A percentile compares a stretch with the other conserved stretches of the same genome.
These are phyloP conservation scores for Anisodus acutangulus DNA, from an alignment of 257 asterid species.

Conservation along the genomic window DNA sequence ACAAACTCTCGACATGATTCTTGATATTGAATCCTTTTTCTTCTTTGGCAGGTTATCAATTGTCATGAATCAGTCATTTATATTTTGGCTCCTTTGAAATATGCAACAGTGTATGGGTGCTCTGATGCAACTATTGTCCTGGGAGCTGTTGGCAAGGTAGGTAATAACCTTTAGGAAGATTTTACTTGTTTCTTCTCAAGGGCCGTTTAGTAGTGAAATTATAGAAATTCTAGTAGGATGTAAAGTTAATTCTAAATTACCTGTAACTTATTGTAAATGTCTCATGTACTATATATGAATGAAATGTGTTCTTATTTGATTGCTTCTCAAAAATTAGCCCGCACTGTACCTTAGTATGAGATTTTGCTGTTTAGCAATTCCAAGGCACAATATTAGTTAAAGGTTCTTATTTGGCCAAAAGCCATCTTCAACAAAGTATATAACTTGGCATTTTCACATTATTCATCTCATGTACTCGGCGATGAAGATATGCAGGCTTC, in stretches of 20 bases:
- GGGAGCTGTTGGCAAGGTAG: slow-evolving; percentile 99
- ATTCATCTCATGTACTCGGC: neutral
- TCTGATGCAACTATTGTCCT: slow-evolving; percentile 95
- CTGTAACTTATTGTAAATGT: slow-evolving; percentile 1
- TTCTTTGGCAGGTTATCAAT: slow-evolving; percentile 70
- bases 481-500: slow-evolving; percentile 4
- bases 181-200: slow-evolving; percentile 19
- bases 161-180: slow-evolving; percentile 12
- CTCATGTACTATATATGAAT: slow-evolving; percentile 20
- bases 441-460: neutral
- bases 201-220: neutral
- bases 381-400: neutral
- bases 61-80: slow-evolving; percentile 96
- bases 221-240: neutral
- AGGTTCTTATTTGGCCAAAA: neutral
- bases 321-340: slow-evolving; percentile 21
- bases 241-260: neutral
- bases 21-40: slow-evolving; percentile 30
- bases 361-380: neutral
- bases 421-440: neutral
- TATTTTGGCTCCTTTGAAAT: slow-evolving; percentile 83
- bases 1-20: slow-evolving; percentile 1
- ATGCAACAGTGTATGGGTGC: slow-evolving; percentile 92
- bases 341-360: slow-evolving; percentile 4
- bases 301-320: slow-evolving; percentile 14